Evolutionary conservation across 257 asterid genomes (phyloP), one percentile per base, ranked within the genome.

Genomic region (Solanum paucissectum): DNA sequence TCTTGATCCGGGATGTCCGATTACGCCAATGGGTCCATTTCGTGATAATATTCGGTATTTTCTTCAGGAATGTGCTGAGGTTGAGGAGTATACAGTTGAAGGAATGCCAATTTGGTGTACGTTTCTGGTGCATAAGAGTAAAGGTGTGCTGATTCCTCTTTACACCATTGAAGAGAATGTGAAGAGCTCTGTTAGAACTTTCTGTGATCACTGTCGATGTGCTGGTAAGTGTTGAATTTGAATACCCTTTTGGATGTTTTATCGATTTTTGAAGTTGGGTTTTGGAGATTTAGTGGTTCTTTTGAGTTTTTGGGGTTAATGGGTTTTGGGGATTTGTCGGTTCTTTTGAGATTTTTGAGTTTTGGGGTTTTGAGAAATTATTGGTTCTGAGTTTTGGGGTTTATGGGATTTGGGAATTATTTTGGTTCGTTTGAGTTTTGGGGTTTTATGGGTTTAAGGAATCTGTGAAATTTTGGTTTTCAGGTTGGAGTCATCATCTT

Each of bases 401-500:
- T 34, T 27, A 25, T 37, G 83, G 27, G 74, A n/a, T 87, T 55
- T 88, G 49, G 40, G 60, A 29, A 37, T 12, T 18, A 8, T 38
- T 7, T 20, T 32, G 42, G n/a, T 3, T 34, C 12, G 2, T 23
- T 20, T 21, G 83, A 38, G 9, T 21, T 38, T 23, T 37, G 34
- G 33, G 11, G 33, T 77, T 11, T 11, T 38, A 11, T 12, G 25
- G 62, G 37, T 42, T 46, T 81, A 9, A 14, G 27, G 29, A 81
- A 27, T 18, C 11, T 27, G 29, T 46, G 40, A 32, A 81, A 27
- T 44, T 46, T 46, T 58, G 12, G 66, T 71, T 76, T 87, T 38
- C 90, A 96, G 99, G 99, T 12, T 96, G 99, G 99, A 94, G 96
- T 91, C 94, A 96, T 71, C 98, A 95, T 87, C 93, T 92, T 33